These are phyloP conservation scores for Phytophthora litchii DNA, from an alignment of 352 stramenopile species.

Conservation along the genomic window DNA sequence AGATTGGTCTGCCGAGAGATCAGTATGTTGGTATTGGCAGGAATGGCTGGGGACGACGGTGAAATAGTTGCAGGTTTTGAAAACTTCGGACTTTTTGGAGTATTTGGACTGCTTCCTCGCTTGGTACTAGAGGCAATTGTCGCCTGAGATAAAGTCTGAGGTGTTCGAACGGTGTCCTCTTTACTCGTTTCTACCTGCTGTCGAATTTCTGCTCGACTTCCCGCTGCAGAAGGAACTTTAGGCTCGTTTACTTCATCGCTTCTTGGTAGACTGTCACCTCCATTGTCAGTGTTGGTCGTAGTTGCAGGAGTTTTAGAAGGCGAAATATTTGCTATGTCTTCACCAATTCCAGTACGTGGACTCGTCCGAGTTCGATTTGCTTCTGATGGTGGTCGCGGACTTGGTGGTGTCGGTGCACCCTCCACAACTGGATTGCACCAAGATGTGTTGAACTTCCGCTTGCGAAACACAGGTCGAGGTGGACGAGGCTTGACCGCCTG, in stretches of 20 bases:
- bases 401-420: constrained; percentile 2
- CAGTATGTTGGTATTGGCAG: constrained; percentile 2
- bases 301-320: neutral
- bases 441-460: constrained; percentile 65
- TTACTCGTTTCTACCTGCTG: constrained; percentile 8
- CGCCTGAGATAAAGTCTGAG: constrained; percentile 6
- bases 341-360: constrained; percentile 7
- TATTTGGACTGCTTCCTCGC: constrained; percentile 6
- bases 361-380: constrained; percentile 4
- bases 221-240: neutral
- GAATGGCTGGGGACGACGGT: neutral
- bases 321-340: neutral
- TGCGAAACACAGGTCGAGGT: constrained; percentile 52
- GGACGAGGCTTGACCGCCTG: constrained; percentile 61
- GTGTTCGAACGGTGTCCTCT: constrained; percentile 23
- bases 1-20: constrained; percentile 25
- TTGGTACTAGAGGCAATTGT: constrained; percentile 9
- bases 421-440: constrained; percentile 75
- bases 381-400: constrained; percentile 9
- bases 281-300: neutral
- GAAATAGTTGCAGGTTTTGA: neutral
- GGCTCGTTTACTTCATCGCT: constrained; percentile 1
- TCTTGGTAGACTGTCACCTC: neutral
- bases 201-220: neutral
- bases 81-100: neutral